These are phyloP conservation scores for Dioszegia hungarica DNA, from an alignment of 768 basidiomycete species.

Conservation along the genomic window DNA sequence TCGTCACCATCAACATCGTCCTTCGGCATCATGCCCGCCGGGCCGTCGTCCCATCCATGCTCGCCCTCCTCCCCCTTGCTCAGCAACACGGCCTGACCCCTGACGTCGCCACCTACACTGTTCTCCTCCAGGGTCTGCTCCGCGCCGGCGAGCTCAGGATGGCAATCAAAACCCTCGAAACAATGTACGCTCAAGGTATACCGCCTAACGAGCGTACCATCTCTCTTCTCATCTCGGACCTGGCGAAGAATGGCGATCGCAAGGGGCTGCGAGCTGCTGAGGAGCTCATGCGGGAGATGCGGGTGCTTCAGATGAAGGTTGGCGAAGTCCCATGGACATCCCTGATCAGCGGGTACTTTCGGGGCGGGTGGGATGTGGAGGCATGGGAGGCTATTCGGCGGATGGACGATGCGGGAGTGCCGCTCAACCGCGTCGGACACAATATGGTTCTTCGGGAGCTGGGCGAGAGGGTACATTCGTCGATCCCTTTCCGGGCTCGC, in stretches of 20 bases:
- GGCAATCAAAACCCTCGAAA: conserved; percentile 58
- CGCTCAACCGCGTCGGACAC: conserved; percentile 63
- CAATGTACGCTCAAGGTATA: conserved; percentile 73
- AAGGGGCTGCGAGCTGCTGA: conserved; percentile 61
- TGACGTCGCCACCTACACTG: conserved; percentile 82
- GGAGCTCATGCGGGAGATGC: conserved; percentile 72
- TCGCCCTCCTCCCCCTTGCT: conserved; percentile 60
- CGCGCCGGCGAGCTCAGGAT: conserved; percentile 66
- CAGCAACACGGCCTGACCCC: conserved; percentile 57
- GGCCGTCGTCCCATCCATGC: conserved; percentile 62
- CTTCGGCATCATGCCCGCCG: conserved; percentile 63
- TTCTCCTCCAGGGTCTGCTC: conserved; percentile 71
- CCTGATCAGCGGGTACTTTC: conserved; percentile 67
- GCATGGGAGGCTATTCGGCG: conserved; percentile 30
- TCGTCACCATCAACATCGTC: conserved; percentile 76
- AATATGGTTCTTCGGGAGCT: conserved; percentile 61
- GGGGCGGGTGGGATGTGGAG: conserved; percentile 54
- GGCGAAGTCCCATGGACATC: conserved; percentile 81
- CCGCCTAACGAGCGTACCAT: conserved; percentile 70
- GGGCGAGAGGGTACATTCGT: conserved; percentile 1
- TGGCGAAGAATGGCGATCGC: conserved; percentile 59
- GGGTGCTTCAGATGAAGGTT: conserved; percentile 52
- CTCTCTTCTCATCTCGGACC: conserved; percentile 71
- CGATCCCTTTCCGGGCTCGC: not conserved
- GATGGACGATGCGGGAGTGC: conserved; percentile 59